Percentiles rank a stretch among this genome's conserved stretches.
Evolutionary conservation across 2,329 filamentous ascomycete genomes (phyloP).

Genomic region (Ascochyta pisi): DNA sequence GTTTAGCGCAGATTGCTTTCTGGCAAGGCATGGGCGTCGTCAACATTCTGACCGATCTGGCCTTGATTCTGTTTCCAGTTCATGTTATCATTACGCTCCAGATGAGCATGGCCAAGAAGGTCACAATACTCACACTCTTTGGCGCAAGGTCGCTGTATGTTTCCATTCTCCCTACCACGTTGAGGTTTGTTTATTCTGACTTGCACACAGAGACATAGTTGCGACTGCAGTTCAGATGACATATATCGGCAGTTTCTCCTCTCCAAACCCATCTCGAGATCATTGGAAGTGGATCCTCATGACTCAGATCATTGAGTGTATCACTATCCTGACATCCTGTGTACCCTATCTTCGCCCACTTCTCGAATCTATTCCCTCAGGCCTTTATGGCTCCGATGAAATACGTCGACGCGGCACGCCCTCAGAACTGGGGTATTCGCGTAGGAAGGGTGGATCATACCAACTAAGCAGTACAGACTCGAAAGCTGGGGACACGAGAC

Average conservation of each 20-base stretch:
- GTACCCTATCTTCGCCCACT: slow-evolving; percentile 47
- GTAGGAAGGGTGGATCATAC: slow-evolving; percentile 38
- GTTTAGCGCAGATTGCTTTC: slow-evolving; percentile 30
- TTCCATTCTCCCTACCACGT: no score
- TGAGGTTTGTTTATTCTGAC: neutral
- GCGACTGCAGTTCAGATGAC: slow-evolving; percentile 42
- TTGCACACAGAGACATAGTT: slow-evolving; percentile 38
- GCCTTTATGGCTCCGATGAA: slow-evolving; percentile 43
- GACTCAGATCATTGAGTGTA: slow-evolving; percentile 44
- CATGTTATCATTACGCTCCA: slow-evolving; percentile 46
- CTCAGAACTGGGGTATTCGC: slow-evolving; percentile 37
- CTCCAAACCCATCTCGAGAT: slow-evolving; percentile 35
- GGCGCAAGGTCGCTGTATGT: slow-evolving; percentile 41
- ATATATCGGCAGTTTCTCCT: slow-evolving; percentile 38
- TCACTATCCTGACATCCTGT: slow-evolving; percentile 46
- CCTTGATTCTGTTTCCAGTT: slow-evolving; percentile 43
- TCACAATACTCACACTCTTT: slow-evolving; percentile 45
- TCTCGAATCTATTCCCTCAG: slow-evolving; percentile 42
- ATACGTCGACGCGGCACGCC: slow-evolving; percentile 41
- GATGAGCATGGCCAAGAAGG: slow-evolving; percentile 44
- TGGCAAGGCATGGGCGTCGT: slow-evolving; percentile 40
- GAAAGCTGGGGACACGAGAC: slow-evolving; percentile 7
- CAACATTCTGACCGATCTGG: slow-evolving; percentile 46
- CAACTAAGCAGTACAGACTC: slow-evolving; percentile 36
- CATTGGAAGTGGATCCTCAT: slow-evolving; percentile 47